Conservation (phyloP, 2,329 filamentous ascomycete genomes). For the Aspergillus novofumigatus region DNA sequence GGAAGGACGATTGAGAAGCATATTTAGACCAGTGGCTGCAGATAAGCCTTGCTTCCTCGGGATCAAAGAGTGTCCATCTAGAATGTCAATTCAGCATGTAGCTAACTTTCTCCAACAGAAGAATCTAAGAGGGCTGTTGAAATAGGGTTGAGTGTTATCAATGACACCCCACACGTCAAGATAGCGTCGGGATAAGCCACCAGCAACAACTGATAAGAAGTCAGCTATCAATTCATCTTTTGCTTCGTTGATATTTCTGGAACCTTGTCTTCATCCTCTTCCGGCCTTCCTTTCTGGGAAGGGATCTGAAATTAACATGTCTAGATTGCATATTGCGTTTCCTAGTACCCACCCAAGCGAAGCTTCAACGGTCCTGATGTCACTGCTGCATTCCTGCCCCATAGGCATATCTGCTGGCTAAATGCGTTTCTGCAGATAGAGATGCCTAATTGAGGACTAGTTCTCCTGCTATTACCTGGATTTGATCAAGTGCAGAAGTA, state of each 20-base stretch:
- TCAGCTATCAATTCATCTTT: background rate
- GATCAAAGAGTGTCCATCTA: background rate
- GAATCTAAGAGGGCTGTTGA: background rate
- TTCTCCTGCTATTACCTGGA: background rate
- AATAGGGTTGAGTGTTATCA: background rate
- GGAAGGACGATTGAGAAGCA: slow-evolving; percentile 16
- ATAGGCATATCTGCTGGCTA: background rate
- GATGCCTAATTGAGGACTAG: background rate
- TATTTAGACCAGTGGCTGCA: background rate
- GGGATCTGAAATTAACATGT: background rate
- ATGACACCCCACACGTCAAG: too few species aligned
- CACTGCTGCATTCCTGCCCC: background rate
- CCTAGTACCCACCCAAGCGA: background rate
- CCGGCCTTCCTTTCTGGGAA: slow-evolving; percentile 19
- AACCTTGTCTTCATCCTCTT: slow-evolving; percentile 10
- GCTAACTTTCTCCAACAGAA: too few species aligned
- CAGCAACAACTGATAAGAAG: background rate
- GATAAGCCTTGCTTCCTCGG: background rate
- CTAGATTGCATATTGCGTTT: background rate
- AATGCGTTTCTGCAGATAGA: background rate
- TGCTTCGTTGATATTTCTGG: slow-evolving; percentile 3
- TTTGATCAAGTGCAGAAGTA: background rate
- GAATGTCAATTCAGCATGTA: background rate
- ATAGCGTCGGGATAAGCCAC: background rate
- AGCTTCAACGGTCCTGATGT: background rate